Evolutionary conservation across 495 filamentous ascomycete species (phyloP).

Genomic region (Aspergillus mulundensis): DNA sequence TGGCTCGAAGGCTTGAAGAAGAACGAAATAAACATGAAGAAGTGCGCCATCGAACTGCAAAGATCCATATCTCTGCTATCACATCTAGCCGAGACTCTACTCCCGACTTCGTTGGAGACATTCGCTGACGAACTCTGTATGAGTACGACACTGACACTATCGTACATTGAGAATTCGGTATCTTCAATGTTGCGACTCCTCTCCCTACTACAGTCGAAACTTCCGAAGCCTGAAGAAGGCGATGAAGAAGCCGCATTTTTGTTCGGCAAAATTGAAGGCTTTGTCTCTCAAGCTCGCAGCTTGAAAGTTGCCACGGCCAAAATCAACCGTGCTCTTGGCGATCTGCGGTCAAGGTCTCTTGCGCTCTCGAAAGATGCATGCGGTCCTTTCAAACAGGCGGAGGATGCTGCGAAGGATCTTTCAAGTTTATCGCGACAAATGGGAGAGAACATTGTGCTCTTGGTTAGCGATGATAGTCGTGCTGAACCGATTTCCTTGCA

Average conservation of each 20-base stretch:
- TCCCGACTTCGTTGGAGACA: slow-evolving; percentile 65
- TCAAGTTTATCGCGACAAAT: slow-evolving; percentile 62
- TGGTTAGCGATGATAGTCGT: slow-evolving; percentile 73
- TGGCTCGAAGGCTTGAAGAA: slow-evolving; percentile 81
- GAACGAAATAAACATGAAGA: slow-evolving; percentile 82
- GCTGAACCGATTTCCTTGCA: slow-evolving; percentile 59
- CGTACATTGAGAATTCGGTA: slow-evolving; percentile 74
- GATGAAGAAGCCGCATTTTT: slow-evolving; percentile 64
- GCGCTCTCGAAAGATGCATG: slow-evolving; percentile 59
- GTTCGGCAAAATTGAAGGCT: slow-evolving; percentile 62
- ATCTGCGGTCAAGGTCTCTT: slow-evolving; percentile 72
- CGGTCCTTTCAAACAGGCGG: slow-evolving; percentile 54
- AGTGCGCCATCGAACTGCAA: slow-evolving; percentile 75
- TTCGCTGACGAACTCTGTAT: slow-evolving; percentile 79
- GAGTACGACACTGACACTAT: slow-evolving; percentile 71
- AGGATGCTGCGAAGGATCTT: slow-evolving; percentile 61
- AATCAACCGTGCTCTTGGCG: slow-evolving; percentile 69
- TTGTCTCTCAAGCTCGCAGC: slow-evolving; percentile 72
- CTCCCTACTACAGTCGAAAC: slow-evolving; percentile 60
- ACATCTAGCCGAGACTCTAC: slow-evolving; percentile 78
- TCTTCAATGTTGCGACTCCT: slow-evolving; percentile 60
- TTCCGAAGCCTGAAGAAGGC: slow-evolving; percentile 37
- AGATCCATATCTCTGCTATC: slow-evolving; percentile 75
- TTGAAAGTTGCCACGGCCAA: slow-evolving; percentile 83
- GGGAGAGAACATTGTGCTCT: slow-evolving; percentile 58